A percentile compares a stretch with the other conserved stretches of the same genome.
Conservation (phyloP, 2,329 filamentous ascomycete genomes). For the Dothiorella sarmentorum region DNA sequence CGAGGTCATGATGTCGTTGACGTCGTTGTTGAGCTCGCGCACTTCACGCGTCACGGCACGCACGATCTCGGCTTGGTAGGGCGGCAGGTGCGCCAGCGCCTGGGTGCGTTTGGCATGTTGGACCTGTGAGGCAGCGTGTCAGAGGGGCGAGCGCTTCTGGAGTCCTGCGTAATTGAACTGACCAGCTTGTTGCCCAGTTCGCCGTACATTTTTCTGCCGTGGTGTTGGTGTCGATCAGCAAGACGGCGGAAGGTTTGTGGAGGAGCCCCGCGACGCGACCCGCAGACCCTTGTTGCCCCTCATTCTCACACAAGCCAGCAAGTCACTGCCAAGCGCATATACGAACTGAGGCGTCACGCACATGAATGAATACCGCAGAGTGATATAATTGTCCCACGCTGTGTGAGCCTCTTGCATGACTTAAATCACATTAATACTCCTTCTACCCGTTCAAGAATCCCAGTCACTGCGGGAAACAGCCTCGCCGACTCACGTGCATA, state of each 20-base stretch:
- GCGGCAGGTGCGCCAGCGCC: constrained; percentile 77
- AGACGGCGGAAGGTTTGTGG: background rate
- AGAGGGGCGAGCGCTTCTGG: background rate
- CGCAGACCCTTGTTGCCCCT: background rate
- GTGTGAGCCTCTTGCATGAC: background rate
- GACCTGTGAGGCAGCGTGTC: constrained; percentile 55
- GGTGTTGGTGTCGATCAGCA: background rate
- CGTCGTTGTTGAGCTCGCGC: constrained; percentile 85
- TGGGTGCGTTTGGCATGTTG: constrained; percentile 95
- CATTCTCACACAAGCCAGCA: background rate
- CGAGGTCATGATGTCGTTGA: constrained; percentile 69
- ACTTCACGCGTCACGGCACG: constrained; percentile 86
- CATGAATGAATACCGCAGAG: background rate
- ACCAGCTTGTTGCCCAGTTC: constrained; percentile 85
- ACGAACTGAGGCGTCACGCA: background rate
- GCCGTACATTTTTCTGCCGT: constrained; percentile 67
- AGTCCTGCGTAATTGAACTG: constrained; percentile 23
- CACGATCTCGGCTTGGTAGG: constrained; percentile 89
- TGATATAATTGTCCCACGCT: too few relatives aligned
- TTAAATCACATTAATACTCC: background rate
- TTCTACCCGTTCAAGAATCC: too few relatives aligned
- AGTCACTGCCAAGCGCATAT: background rate
- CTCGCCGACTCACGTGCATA: background rate
- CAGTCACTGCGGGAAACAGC: background rate
- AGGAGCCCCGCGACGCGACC: background rate